Percentiles rank a stretch among this genome's conserved stretches.
These are phyloP conservation scores for Saccharum officinarum DNA, from an alignment of 176 grass and related monocot genomes.

Conservation along the genomic window DNA sequence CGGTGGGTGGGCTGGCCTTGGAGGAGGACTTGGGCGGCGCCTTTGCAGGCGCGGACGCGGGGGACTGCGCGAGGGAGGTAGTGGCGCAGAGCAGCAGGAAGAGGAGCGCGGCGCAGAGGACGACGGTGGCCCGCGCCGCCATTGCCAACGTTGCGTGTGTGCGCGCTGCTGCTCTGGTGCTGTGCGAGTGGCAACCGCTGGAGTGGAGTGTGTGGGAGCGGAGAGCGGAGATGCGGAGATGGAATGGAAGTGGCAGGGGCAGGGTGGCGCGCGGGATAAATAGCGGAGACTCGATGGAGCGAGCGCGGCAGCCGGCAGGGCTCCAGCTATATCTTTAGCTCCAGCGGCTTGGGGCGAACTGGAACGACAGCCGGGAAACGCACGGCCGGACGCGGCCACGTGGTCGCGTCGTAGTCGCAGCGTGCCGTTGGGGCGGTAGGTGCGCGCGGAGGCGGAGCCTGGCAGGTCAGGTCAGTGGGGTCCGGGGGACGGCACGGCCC, in stretches of 20 bases:
- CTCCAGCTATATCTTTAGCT: too few species aligned
- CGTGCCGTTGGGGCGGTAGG: conserved; percentile 32
- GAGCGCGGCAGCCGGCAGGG: neutral
- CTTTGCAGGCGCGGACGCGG: conserved; percentile 13
- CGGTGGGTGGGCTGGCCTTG: neutral
- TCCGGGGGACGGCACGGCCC: neutral
- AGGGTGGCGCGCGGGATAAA: neutral
- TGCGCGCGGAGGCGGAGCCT: neutral
- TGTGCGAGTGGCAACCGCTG: neutral
- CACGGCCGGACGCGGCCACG: neutral
- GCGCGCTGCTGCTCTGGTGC: neutral
- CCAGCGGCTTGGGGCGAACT: neutral
- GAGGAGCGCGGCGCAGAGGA: neutral
- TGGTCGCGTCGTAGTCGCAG: neutral
- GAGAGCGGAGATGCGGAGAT: neutral
- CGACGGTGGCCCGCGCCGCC: conserved; percentile 2
- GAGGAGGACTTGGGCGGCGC: conserved; percentile 32
- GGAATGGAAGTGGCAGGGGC: neutral
- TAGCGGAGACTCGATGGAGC: neutral
- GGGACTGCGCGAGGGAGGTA: conserved; percentile 27
- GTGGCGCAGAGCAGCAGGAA: conserved; percentile 1
- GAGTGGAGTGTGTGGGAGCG: neutral
- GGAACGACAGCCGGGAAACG: neutral
- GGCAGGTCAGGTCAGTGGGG: neutral
- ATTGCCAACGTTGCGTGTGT: neutral